These are phyloP conservation scores for Plenodomus lindquistii DNA, from an alignment of 2,329 filamentous ascomycete genomes.

Conservation along the genomic window DNA sequence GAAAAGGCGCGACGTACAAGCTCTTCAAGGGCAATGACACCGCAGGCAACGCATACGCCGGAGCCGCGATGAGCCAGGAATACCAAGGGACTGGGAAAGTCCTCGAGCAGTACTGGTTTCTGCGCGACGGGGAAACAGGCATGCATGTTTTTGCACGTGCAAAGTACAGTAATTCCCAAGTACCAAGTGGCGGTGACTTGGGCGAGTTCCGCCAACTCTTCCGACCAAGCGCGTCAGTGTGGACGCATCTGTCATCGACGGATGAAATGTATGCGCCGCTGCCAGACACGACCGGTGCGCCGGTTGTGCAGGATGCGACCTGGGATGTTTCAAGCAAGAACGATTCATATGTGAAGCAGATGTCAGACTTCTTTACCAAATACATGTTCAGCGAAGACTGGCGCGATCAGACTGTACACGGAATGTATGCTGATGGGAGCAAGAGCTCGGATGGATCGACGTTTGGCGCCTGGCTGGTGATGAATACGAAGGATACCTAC, in stretches of 20 bases:
- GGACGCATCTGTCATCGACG: slow-evolving; percentile 65
- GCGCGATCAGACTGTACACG: slow-evolving; percentile 62
- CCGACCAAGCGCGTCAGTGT: slow-evolving; percentile 61
- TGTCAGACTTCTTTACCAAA: slow-evolving; percentile 68
- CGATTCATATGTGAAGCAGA: slow-evolving; percentile 60
- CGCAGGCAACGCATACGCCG: slow-evolving; percentile 58
- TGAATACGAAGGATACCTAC: slow-evolving; percentile 67
- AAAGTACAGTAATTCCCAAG: slow-evolving; percentile 61
- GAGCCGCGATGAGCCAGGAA: slow-evolving; percentile 63
- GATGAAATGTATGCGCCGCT: slow-evolving; percentile 59
- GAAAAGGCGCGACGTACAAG: slow-evolving; percentile 55
- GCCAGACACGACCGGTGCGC: slow-evolving; percentile 50
- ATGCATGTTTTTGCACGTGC: slow-evolving; percentile 65
- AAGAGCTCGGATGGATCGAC: slow-evolving; percentile 56
- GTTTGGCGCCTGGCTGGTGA: slow-evolving; percentile 66
- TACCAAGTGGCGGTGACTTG: slow-evolving; percentile 60
- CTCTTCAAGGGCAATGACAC: slow-evolving; percentile 58
- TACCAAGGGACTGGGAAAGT: slow-evolving; percentile 62
- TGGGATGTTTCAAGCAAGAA: slow-evolving; percentile 63
- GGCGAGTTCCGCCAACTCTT: slow-evolving; percentile 66
- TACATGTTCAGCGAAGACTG: slow-evolving; percentile 65
- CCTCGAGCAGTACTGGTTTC: slow-evolving; percentile 68
- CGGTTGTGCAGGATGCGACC: slow-evolving; percentile 65
- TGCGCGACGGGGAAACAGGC: slow-evolving; percentile 65
- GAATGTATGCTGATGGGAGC: slow-evolving; percentile 57